phyloP scores from a whole-genome alignment of 768 basidiomycete species.

The Boletus rex-veris region DNA sequence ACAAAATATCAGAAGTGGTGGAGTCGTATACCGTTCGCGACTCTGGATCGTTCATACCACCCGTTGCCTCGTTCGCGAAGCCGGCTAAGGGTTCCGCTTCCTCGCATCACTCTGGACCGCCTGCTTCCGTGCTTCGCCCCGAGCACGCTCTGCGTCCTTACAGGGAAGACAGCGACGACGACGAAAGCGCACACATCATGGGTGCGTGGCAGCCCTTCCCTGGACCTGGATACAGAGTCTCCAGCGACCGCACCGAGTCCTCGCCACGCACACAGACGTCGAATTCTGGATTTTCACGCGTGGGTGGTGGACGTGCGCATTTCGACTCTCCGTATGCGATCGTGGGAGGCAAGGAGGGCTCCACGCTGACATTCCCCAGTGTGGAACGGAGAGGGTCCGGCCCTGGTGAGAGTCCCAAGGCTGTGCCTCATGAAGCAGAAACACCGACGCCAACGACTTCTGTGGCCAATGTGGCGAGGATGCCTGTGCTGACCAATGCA shows the following conservation, averaged over 20 bases:
- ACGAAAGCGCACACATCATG: constrained; percentile 81
- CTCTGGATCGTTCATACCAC: constrained; percentile 50
- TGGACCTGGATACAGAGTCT: constrained; percentile 29
- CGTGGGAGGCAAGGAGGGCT: constrained; percentile 42
- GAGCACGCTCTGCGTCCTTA: constrained; percentile 77
- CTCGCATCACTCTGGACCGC: constrained; percentile 46
- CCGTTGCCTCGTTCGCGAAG: constrained; percentile 32
- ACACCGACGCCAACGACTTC: constrained; percentile 50
- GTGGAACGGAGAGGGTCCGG: constrained; percentile 42
- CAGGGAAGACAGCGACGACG: constrained; percentile 73
- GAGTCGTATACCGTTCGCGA: constrained; percentile 34
- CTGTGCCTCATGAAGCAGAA: constrained; percentile 33
- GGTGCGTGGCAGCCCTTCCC: constrained; percentile 87
- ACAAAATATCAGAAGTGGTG: constrained; percentile 24
- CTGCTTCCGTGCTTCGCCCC: constrained; percentile 70
- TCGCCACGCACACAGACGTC: constrained; percentile 29
- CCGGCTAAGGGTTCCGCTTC: constrained; percentile 28
- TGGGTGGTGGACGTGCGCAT: constrained; percentile 85
- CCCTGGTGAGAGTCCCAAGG: constrained; percentile 19
- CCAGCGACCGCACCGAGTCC: constrained; percentile 26
- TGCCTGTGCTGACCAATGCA: constrained; percentile 32
- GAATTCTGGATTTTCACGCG: constrained; percentile 73
- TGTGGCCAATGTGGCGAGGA: constrained; percentile 43
- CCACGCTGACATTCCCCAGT: constrained; percentile 67
- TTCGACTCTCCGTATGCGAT: constrained; percentile 85